Evolutionary conservation across 495 filamentous ascomycete genomes (phyloP).

Genomic region (Gamarada debralockiae): DNA sequence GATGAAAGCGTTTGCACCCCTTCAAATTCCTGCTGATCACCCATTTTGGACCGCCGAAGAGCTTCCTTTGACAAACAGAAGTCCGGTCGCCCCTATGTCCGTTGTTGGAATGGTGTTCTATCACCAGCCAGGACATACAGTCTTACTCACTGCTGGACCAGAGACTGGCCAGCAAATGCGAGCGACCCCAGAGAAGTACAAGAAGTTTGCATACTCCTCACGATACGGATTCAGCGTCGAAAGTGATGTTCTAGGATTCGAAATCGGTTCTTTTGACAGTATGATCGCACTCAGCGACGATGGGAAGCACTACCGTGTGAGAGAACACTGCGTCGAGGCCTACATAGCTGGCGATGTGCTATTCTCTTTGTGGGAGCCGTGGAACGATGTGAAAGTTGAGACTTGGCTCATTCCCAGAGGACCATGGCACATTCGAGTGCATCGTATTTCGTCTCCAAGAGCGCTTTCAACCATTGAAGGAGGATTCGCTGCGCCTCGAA

Average conservation of each 20-base stretch:
- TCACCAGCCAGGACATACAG: constrained; percentile 5
- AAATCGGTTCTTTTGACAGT: constrained; percentile 6
- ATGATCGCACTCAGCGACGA: constrained; percentile 3
- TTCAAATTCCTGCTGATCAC: constrained; percentile 2
- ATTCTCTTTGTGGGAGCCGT: constrained; percentile 5
- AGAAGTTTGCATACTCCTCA: constrained; percentile 16
- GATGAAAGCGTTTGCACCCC: constrained; percentile 7
- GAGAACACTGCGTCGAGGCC: constrained; percentile 8
- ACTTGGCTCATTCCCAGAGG: constrained; percentile 4
- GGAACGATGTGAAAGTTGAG: constrained; percentile 9
- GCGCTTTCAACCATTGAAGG: constrained; percentile 6
- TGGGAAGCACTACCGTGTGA: constrained; percentile 3
- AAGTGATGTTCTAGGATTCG: background rate
- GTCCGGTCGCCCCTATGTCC: background rate
- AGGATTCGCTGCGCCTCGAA: constrained; percentile 3
- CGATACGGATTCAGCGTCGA: constrained; percentile 10
- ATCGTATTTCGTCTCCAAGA: constrained; percentile 4
- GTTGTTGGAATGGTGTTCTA: constrained; percentile 4
- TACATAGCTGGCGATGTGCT: constrained; percentile 1
- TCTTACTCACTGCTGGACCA: constrained; percentile 11
- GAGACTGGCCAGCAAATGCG: constrained; percentile 6
- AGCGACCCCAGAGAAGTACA: constrained; percentile 10
- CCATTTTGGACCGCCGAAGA: constrained; percentile 16
- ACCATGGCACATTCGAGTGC: constrained; percentile 7
- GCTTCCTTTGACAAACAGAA: background rate